These are phyloP conservation scores for Coriolopsis trogii DNA, from an alignment of 1,284 basidiomycete species.

Conservation along the genomic window DNA sequence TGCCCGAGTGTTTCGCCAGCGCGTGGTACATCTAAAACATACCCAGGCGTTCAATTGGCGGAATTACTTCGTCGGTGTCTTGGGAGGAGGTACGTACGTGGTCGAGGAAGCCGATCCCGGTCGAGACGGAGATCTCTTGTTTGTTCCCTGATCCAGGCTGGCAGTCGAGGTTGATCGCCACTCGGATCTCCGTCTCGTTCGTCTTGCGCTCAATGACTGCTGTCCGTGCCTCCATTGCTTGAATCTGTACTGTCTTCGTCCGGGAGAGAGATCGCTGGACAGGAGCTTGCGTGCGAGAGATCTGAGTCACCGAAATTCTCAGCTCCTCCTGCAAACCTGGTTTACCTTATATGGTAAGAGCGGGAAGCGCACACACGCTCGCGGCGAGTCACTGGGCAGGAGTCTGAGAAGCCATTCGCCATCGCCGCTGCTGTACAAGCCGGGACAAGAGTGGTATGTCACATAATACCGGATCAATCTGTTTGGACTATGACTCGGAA, in stretches of 20 bases:
- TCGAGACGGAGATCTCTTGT: constrained; percentile 87
- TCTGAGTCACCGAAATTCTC: no score
- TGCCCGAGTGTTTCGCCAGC: constrained; percentile 91
- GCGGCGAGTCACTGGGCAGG: no score
- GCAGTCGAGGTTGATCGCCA: constrained; percentile 84
- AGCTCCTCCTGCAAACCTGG: constrained; percentile 10
- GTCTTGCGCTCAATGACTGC: constrained; percentile 88
- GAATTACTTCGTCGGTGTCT: no score
- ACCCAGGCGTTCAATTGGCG: no score
- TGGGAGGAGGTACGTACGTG: no score
- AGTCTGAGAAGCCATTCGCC: no score
- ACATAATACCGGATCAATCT: no score
- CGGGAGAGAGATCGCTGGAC: constrained; percentile 2
- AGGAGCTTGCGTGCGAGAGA: no score
- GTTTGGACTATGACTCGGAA: background rate
- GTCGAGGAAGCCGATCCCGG: constrained; percentile 98
- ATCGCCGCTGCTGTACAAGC: no score
- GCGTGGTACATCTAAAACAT: constrained; percentile 87
- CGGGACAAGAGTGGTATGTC: no score
- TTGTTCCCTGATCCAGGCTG: constrained; percentile 58
- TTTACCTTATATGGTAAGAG: constrained; percentile 16
- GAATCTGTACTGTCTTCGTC: no score
- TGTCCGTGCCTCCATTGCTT: constrained; percentile 57
- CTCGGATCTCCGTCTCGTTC: constrained; percentile 90
- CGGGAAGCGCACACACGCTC: no score